phyloP scores from a whole-genome alignment of 768 basidiomycete genomes.

The Rhizopogon salebrosus region DNA sequence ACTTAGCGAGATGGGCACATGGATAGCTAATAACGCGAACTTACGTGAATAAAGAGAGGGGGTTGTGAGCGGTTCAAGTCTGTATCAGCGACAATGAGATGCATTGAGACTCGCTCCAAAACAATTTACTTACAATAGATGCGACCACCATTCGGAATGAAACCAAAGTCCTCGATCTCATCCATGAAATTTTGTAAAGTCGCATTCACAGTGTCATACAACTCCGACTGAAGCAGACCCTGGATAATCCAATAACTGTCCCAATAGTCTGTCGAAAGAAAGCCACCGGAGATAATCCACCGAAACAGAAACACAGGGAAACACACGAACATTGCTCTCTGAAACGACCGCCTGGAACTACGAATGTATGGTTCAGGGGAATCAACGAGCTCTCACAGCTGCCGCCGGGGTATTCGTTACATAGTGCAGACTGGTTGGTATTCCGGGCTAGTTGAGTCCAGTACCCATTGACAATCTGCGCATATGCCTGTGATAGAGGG shows the following conservation, averaged over 20 bases:
- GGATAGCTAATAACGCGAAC: conserved; percentile 8
- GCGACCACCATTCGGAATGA: conserved; percentile 92
- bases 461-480: conserved; percentile 76
- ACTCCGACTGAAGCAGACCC: conserved; percentile 77
- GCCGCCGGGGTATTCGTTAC: conserved; percentile 39
- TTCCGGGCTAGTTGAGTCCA: conserved; percentile 77
- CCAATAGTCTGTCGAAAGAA: conserved; percentile 43
- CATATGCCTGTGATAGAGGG: conserved; percentile 63
- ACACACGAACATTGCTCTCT: conserved; percentile 70
- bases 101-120: neutral
- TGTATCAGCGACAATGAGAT: conserved; percentile 18
- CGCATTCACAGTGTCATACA: conserved; percentile 66
- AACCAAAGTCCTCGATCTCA: conserved; percentile 76
- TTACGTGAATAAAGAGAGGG: conserved; percentile 78
- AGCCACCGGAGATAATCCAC: neutral
- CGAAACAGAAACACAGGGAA: neutral
- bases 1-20: neutral
- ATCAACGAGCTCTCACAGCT: conserved; percentile 81
- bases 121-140: conserved; percentile 62
- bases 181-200: conserved; percentile 96
- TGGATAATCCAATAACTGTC: conserved; percentile 85
- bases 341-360: conserved; percentile 85
- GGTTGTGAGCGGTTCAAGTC: conserved; percentile 91
- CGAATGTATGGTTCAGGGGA: conserved; percentile 87
- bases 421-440: conserved; percentile 69